phyloP scores from a whole-genome alignment of 805 yeast genomes.

The Schizosaccharomyces osmophilus region DNA sequence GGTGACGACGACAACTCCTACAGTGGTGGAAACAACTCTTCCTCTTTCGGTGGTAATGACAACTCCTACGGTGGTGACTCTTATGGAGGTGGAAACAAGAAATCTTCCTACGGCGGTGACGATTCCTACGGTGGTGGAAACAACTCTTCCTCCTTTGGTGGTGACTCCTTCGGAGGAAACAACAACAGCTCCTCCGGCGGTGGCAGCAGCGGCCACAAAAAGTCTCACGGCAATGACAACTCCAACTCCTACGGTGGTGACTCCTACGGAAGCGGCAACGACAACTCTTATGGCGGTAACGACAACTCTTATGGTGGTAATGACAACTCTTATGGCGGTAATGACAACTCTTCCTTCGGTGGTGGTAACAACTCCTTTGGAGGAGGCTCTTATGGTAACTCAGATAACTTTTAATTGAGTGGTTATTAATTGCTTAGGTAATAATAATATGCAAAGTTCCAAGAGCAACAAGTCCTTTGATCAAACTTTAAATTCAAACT shows the following conservation, averaged over 20 bases:
- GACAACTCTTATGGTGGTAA: not conserved
- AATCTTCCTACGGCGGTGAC: not conserved
- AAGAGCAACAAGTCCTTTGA: not conserved
- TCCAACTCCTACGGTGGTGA: not conserved
- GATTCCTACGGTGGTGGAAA: not conserved
- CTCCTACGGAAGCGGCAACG: not conserved
- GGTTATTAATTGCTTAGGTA: not conserved
- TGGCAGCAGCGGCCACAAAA: not conserved
- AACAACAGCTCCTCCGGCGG: not conserved
- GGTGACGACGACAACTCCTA: not conserved
- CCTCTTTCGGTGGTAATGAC: not conserved
- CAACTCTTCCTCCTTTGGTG: not conserved
- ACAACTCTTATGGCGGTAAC: not conserved
- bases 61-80: not conserved
- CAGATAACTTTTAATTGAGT: not conserved
- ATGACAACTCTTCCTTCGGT: not conserved
- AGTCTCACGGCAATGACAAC: not conserved
- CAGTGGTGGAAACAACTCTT: not conserved
- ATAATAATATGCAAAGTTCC: not conserved
- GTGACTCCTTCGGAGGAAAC: not conserved
- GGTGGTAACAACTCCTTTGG: not conserved
- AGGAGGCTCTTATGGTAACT: not conserved
- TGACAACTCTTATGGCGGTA: not conserved
- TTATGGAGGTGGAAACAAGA: not conserved
- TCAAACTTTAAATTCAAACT: not conserved